Evolutionary conservation across 2,329 filamentous ascomycete genomes (phyloP).

Genomic region (Escovopsis sp.): DNA sequence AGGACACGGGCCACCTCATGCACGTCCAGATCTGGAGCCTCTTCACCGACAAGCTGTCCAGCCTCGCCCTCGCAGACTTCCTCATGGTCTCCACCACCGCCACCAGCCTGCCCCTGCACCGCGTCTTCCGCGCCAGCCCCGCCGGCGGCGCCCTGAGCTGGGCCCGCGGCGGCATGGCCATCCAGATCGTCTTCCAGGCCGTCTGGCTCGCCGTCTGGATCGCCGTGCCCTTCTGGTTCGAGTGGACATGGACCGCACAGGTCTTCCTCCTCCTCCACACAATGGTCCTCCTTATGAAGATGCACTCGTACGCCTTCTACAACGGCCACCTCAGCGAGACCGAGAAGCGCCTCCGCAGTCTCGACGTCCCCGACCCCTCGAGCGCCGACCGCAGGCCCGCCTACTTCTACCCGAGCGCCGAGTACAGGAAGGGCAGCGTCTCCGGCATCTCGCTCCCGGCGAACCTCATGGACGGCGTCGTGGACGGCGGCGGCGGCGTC

Average conservation of each 20-base stretch:
- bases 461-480: not conserved
- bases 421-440: constrained; percentile 31
- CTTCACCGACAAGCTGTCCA: constrained; percentile 78
- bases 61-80: constrained; percentile 69
- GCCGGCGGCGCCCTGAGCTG: constrained; percentile 48
- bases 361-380: constrained; percentile 63
- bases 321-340: constrained; percentile 90
- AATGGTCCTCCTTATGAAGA: constrained; percentile 92
- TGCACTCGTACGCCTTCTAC: constrained; percentile 97
- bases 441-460: constrained; percentile 15
- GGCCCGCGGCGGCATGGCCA: constrained; percentile 58
- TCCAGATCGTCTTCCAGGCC: constrained; percentile 73
- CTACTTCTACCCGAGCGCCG: constrained; percentile 58
- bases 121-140: constrained; percentile 40
- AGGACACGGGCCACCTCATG: constrained; percentile 80
- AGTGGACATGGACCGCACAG: constrained; percentile 95
- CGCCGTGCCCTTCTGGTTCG: constrained; percentile 64
- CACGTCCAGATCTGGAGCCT: constrained; percentile 76
- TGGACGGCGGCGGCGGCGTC: not conserved
- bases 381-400: constrained; percentile 50
- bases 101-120: constrained; percentile 60
- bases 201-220: constrained; percentile 76
- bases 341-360: constrained; percentile 59
- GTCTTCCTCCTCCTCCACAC: constrained; percentile 89
- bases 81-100: constrained; percentile 70